Percentiles rank a stretch among this genome's conserved stretches.
Evolutionary conservation across 768 basidiomycete genomes (phyloP).

Genomic region (Lentinus brumalis): DNA sequence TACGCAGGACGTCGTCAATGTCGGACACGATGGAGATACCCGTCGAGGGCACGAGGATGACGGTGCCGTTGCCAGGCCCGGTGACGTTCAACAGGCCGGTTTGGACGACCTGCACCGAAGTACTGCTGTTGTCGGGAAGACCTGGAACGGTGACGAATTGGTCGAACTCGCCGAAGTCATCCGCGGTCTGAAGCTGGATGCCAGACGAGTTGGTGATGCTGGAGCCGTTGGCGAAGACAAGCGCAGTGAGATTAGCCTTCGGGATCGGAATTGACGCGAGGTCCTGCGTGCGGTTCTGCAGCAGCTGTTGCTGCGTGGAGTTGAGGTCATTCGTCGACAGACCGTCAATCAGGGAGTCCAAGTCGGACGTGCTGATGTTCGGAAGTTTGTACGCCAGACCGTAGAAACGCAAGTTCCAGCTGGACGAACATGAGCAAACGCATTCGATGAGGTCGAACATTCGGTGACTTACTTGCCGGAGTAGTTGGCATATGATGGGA

Average conservation of each 20-base stretch:
- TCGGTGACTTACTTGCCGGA: conserved; percentile 13
- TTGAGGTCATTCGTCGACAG: conserved; percentile 22
- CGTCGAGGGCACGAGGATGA: conserved; percentile 31
- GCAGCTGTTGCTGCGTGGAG: conserved; percentile 16
- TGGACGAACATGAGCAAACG: background rate
- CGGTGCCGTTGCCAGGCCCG: conserved; percentile 31
- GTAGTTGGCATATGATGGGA: conserved; percentile 25
- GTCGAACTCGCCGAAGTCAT: conserved; percentile 27
- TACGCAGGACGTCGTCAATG: conserved; percentile 39
- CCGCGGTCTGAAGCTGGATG: conserved; percentile 21
- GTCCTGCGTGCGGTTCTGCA: conserved; percentile 26
- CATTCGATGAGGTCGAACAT: no score
- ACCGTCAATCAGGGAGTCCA: conserved; percentile 25
- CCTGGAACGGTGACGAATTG: conserved; percentile 23
- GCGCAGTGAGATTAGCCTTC: conserved; percentile 20
- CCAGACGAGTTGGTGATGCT: conserved; percentile 22
- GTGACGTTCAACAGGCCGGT: conserved; percentile 24
- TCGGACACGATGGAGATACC: conserved; percentile 37
- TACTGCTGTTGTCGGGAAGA: conserved; percentile 16
- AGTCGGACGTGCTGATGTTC: conserved; percentile 20
- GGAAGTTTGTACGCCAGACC: conserved; percentile 26
- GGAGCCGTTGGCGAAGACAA: conserved; percentile 22
- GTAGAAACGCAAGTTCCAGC: conserved; percentile 30
- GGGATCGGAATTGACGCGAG: conserved; percentile 26
- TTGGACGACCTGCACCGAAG: conserved; percentile 14